These are phyloP conservation scores for Colletotrichum sp. DNA, from an alignment of 2,329 filamentous ascomycete genomes.

Conservation along the genomic window DNA sequence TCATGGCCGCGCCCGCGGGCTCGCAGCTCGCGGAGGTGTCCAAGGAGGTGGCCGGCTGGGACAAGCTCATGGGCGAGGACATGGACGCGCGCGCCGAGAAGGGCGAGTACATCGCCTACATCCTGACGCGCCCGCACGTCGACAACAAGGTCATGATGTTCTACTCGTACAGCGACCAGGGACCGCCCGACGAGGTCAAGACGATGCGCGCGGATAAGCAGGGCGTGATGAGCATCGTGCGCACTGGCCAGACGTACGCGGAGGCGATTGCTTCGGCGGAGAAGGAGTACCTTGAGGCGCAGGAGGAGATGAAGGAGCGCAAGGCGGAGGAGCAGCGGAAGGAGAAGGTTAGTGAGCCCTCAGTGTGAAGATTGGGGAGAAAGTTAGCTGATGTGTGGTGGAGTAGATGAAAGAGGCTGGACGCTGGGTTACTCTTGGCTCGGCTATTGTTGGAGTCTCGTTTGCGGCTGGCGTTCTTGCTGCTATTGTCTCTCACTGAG, in stretches of 20 bases:
- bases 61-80: background rate
- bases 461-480: background rate
- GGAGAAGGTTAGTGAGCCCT: background rate
- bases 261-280: background rate
- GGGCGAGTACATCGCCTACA: background rate
- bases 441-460: background rate
- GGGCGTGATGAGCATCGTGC: background rate
- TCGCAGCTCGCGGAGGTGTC: background rate
- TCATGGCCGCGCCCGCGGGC: background rate
- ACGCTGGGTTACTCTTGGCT: background rate
- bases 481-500: background rate
- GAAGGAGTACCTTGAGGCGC: background rate
- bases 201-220: background rate
- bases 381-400: accelerated
- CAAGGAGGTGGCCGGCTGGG: background rate
- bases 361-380: accelerated
- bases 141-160: background rate
- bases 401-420: background rate
- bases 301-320: background rate
- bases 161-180: background rate
- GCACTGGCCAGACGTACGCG: background rate
- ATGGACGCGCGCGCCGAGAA: background rate
- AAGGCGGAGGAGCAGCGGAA: background rate
- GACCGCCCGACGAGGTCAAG: background rate
- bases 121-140: background rate